Evolutionary conservation across 768 basidiomycete species (phyloP).

Genomic region (Boletus speciosus): DNA sequence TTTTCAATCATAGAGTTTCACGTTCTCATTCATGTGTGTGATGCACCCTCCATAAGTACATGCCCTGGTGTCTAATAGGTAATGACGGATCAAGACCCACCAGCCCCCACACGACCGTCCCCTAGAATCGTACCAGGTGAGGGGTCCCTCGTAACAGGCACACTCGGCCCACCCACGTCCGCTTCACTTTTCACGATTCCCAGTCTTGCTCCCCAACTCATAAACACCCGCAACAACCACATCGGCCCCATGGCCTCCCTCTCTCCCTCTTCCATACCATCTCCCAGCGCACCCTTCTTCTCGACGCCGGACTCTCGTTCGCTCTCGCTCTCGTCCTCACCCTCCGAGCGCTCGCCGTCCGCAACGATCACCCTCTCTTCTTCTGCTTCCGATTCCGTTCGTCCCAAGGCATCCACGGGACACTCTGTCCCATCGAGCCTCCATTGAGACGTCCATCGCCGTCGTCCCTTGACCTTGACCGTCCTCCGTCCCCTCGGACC

Average conservation of each 20-base stretch:
- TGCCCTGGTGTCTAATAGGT: background rate
- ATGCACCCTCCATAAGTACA: conserved; percentile 4
- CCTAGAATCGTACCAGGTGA: conserved; percentile 11
- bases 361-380: conserved; percentile 50
- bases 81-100: conserved; percentile 16
- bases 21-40: conserved; percentile 14
- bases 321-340: conserved; percentile 28
- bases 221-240: conserved; percentile 76
- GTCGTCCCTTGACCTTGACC: conserved; percentile 52
- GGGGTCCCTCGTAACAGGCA: conserved; percentile 14
- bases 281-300: conserved; percentile 8
- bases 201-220: conserved; percentile 71
- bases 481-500: conserved; percentile 28
- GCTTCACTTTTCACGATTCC: conserved; percentile 35
- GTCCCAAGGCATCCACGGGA: conserved; percentile 62
- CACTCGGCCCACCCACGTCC: conserved; percentile 16
- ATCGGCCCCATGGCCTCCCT: conserved; percentile 63
- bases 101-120: conserved; percentile 1
- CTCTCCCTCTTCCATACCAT: conserved; percentile 39
- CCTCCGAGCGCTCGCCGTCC: conserved; percentile 30
- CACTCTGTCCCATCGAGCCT: conserved; percentile 59
- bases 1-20: conserved; percentile 13
- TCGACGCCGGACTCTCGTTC: conserved; percentile 27
- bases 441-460: conserved; percentile 46
- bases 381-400: conserved; percentile 74